Base-by-base conservation (phyloP, 805 yeast genomes). In the Blastobotrys parvus region DNA sequence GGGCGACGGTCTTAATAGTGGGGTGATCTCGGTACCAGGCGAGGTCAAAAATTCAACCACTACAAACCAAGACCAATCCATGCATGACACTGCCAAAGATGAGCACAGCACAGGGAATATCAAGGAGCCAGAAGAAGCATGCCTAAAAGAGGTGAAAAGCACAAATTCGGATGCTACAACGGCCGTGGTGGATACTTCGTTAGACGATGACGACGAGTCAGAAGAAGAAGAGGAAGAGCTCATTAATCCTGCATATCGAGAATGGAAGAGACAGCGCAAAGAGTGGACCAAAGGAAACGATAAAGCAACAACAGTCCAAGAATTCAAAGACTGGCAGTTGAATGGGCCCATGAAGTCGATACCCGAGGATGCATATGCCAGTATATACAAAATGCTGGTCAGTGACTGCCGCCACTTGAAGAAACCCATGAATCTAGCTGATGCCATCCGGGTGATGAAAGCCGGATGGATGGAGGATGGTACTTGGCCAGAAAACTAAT, bases 381-480 rank as follows among this genome's bases (percentile, higher is more conserved):
- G 56, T 17, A 72, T 90, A 7, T 90, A 87, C 61, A 72, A 72
- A 44, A 74, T 74, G 49, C 65, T 90, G 53, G 82, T 89, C 21
- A 75, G 80, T 35, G 80, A 82, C 55, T 80, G 80, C 30, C 78
- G 78, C 52, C 70, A 75, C 4, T 69, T 90, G 54, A 80, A 77
- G 54, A 68, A 68, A 44, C 84, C 88, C 13, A 68, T 90, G 63
- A 86, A 84, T 60, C 71, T 90, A 53, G 69, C 68, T 45, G 95
- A 87, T 58, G 77, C 83, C 34, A 58, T 87, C 41, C 72, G 73
- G 50, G 74, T 89, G 19, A 72, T 89, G 34, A 78, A 85, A 54
- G 75, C 82, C 3, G 96, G 96, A 16, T 89, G 97, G 97, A 71
- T 73, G 13, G 80, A 78, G 46, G 77, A 77, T 18, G 86, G 80